Evolutionary conservation across 2,329 filamentous ascomycete species (phyloP).

Genomic region (Fusarium brachygibbosum): DNA sequence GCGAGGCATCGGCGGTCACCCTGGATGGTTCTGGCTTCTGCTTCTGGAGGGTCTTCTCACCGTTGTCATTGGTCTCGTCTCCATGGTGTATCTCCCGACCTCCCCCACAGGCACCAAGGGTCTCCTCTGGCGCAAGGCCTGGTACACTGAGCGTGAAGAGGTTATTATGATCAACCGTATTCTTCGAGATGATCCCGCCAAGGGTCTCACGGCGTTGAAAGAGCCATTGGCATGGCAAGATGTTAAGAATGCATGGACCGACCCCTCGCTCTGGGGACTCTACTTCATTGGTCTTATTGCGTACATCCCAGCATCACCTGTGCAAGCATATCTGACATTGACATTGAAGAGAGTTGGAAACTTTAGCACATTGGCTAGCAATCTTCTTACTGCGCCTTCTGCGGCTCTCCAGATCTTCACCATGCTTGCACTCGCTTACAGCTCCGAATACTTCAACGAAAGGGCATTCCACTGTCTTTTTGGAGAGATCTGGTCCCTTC

Average conservation of each 20-base stretch:
- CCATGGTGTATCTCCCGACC: constrained; percentile 71
- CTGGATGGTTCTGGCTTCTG: constrained; percentile 70
- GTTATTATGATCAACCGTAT: constrained; percentile 76
- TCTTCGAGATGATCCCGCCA: constrained; percentile 67
- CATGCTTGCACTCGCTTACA: constrained; percentile 66
- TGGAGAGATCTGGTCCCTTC: constrained; percentile 66
- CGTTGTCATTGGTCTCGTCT: constrained; percentile 65
- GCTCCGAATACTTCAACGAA: constrained; percentile 68
- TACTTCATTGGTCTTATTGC: constrained; percentile 64
- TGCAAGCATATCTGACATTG: constrained; percentile 66
- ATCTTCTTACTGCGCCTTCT: constrained; percentile 73
- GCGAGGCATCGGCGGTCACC: constrained; percentile 60
- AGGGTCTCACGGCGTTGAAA: constrained; percentile 62
- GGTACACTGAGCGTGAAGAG: constrained; percentile 77
- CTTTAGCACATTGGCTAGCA: constrained; percentile 71
- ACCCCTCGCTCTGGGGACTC: constrained; percentile 64
- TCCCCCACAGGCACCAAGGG: constrained; percentile 76
- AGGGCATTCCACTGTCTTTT: constrained; percentile 66
- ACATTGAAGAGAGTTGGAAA: constrained; percentile 67
- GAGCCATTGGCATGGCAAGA: constrained; percentile 60
- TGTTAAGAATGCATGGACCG: constrained; percentile 60
- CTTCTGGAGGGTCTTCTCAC: constrained; percentile 61
- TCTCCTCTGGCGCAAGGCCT: constrained; percentile 71
- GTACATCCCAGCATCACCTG: constrained; percentile 64
- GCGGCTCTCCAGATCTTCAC: constrained; percentile 69